These are phyloP conservation scores for Chlamydomonas incerta DNA, from an alignment of 139 green algal species.

Conservation along the genomic window DNA sequence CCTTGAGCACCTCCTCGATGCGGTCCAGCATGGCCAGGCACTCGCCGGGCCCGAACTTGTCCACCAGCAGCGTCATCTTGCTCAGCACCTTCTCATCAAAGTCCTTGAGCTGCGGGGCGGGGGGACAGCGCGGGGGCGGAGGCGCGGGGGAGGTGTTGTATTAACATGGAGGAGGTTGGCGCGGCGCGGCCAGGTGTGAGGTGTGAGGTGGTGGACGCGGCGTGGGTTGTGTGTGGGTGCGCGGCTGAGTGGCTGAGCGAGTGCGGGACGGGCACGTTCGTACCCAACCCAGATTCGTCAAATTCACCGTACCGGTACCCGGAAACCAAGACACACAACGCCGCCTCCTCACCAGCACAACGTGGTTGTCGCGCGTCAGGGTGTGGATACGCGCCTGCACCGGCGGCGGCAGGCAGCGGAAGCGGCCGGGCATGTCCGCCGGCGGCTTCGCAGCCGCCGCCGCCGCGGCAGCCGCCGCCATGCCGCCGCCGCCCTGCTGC, in stretches of 20 bases:
- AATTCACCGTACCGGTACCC: too few relatives aligned
- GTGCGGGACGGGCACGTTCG: too few relatives aligned
- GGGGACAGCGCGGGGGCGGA: not conserved
- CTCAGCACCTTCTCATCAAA: conserved; percentile 43
- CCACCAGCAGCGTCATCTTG: conserved; percentile 39
- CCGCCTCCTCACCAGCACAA: conserved; percentile 17
- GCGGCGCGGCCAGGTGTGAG: too few relatives aligned
- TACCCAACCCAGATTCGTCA: too few relatives aligned
- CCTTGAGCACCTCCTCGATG: conserved; percentile 44
- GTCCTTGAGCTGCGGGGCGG: conserved; percentile 35
- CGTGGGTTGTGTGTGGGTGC: too few relatives aligned
- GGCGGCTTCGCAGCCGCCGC: not conserved
- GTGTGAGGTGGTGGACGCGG: too few relatives aligned
- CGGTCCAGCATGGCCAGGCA: conserved; percentile 41
- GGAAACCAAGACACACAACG: not conserved
- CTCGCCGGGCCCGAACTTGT: conserved; percentile 41
- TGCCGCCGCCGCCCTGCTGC: not conserved
- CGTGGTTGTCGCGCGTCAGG: conserved; percentile 39
- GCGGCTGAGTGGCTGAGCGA: too few relatives aligned
- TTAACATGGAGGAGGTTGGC: not conserved
- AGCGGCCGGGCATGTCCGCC: conserved; percentile 32
- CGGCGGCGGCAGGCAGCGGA: conserved; percentile 33
- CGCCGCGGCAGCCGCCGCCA: not conserved
- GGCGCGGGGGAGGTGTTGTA: not conserved
- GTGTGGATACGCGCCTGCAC: conserved; percentile 34